phyloP scores from a whole-genome alignment of 176 grass and related monocot species.

The Musa troglodytarum region DNA sequence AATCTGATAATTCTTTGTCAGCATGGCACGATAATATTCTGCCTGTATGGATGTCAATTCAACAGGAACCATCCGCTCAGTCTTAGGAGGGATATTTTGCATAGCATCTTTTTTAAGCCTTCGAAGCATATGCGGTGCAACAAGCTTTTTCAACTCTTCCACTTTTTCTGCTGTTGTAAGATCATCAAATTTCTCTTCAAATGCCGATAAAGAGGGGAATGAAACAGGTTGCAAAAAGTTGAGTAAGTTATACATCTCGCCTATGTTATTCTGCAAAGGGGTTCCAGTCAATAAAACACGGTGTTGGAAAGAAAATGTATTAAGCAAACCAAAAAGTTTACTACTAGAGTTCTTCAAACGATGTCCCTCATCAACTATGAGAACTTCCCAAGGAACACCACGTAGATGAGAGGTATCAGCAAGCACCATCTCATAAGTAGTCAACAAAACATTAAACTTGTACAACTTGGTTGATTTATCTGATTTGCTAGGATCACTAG shows the following conservation, averaged over 20 bases:
- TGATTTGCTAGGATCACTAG: slow-evolving; percentile 37
- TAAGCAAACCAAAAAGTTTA: slow-evolving; percentile 90
- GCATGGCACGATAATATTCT: slow-evolving; percentile 94
- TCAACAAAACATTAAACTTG: slow-evolving; percentile 89
- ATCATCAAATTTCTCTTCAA: slow-evolving; percentile 97
- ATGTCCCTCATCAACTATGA: slow-evolving; percentile 97
- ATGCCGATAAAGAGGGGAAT: slow-evolving; percentile 80
- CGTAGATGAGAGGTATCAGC: slow-evolving; percentile 83
- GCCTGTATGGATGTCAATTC: slow-evolving; percentile 94
- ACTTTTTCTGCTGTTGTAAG: slow-evolving; percentile 94
- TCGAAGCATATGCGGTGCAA: slow-evolving; percentile 94
- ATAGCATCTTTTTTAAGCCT: slow-evolving; percentile 95
- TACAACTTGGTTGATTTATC: slow-evolving; percentile 55
- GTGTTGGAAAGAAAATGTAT: slow-evolving; percentile 84
- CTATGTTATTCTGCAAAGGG: slow-evolving; percentile 95
- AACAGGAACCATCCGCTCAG: slow-evolving; percentile 86
- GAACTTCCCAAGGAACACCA: slow-evolving; percentile 88
- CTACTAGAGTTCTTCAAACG: slow-evolving; percentile 96
- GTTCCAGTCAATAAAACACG: slow-evolving; percentile 96
- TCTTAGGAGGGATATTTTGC: slow-evolving; percentile 98
- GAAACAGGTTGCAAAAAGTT: slow-evolving; percentile 94
- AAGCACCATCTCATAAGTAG: slow-evolving; percentile 97
- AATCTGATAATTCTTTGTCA: slow-evolving; percentile 96
- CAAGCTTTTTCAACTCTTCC: slow-evolving; percentile 98
- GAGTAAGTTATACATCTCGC: slow-evolving; percentile 95